Conservation (phyloP, 257 asterid genomes). For the Avicennia marina region DNA sequence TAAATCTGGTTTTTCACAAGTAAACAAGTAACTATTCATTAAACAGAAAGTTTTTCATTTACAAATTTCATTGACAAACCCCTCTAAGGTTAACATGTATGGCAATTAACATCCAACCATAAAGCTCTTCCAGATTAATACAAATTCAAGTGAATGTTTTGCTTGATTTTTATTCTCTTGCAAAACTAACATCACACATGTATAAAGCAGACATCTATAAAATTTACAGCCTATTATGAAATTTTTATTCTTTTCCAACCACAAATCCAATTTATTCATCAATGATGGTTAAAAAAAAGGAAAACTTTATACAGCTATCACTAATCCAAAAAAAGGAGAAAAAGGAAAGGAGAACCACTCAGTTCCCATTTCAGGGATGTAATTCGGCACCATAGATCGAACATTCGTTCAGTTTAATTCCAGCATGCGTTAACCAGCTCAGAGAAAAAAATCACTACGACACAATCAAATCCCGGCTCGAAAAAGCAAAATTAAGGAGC, state of each 20-base stretch:
- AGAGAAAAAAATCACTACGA: neutral
- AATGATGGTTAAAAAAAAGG: no score
- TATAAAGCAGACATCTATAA: no score
- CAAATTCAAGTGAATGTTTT: neutral
- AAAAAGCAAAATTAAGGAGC: constrained; percentile 26
- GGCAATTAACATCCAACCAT: no score
- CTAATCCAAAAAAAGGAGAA: neutral
- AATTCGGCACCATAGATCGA: constrained; percentile 26
- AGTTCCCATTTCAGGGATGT: constrained; percentile 18
- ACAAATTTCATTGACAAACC: no score
- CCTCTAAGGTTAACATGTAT: no score
- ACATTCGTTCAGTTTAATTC: constrained; percentile 20
- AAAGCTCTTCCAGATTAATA: neutral
- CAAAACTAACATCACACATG: neutral
- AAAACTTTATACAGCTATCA: no score
- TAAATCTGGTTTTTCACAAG: no score
- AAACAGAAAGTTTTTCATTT: no score
- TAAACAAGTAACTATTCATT: no score
- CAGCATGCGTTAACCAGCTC: constrained; percentile 20
- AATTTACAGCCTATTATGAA: no score
- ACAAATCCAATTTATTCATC: no score
- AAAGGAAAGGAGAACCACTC: constrained; percentile 12
- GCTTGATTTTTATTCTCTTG: neutral
- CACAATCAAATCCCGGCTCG: constrained; percentile 31
- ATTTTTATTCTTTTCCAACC: no score